Conservation (phyloP, 305 asterid genomes). For the Fraxinus floribunda region DNA sequence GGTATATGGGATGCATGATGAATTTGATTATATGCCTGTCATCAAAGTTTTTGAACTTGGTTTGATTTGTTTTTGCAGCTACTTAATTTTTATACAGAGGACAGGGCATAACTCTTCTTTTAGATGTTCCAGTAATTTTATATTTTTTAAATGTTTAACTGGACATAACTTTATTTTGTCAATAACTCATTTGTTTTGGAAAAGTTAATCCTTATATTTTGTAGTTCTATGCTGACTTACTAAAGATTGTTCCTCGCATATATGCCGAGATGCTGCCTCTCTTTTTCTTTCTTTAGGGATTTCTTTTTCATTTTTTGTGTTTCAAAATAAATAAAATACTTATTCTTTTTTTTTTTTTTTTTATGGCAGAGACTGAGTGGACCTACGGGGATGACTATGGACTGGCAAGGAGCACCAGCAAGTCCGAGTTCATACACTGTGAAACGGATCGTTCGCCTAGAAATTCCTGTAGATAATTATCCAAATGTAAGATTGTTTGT, state of each 20-base stretch:
- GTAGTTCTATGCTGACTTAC: neutral
- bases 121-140: neutral
- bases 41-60: neutral
- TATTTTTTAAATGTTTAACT: neutral
- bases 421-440: slow-evolving; percentile 93
- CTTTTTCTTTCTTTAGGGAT: neutral
- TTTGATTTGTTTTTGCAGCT: neutral
- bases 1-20: neutral
- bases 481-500: slow-evolving; percentile 64
- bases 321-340: neutral
- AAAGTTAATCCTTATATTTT: neutral
- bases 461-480: slow-evolving; percentile 85
- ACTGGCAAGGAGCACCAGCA: slow-evolving; percentile 99
- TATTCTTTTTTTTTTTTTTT: neutral
- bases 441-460: slow-evolving; percentile 82
- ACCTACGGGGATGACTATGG: slow-evolving; percentile 95
- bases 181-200: neutral
- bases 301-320: neutral
- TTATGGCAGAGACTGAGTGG: slow-evolving; percentile 69
- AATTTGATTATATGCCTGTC: neutral
- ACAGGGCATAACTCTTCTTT: neutral
- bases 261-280: neutral
- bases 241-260: neutral
- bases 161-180: neutral
- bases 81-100: neutral